Conservation (phyloP, 1,284 basidiomycete species). For the Heterobasidion occidentale region DNA sequence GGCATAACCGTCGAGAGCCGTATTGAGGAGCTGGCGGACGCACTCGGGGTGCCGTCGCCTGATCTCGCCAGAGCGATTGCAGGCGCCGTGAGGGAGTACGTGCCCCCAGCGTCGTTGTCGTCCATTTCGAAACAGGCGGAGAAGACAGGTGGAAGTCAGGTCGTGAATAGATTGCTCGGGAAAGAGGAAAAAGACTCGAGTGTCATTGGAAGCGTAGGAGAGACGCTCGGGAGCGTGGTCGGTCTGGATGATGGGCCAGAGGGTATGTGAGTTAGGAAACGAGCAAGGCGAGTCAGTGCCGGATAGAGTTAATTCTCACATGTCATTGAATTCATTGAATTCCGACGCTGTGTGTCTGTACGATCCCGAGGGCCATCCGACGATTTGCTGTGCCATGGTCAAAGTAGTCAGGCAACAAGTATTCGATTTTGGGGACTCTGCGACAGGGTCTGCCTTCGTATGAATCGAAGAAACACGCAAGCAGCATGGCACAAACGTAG, state of each 20-base stretch:
- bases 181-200: conserved; percentile 11
- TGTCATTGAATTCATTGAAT: too few species aligned
- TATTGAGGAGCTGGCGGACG: conserved; percentile 50
- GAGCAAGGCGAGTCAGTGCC: too few species aligned
- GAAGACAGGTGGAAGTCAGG: conserved; percentile 28
- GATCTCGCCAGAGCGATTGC: conserved; percentile 59
- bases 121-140: conserved; percentile 33
- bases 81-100: conserved; percentile 42
- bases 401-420: too few species aligned
- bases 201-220: conserved; percentile 27
- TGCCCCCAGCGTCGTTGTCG: conserved; percentile 50
- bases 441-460: too few species aligned
- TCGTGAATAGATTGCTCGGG: conserved; percentile 30
- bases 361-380: too few species aligned
- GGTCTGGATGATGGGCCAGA: not conserved
- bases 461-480: too few species aligned
- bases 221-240: not conserved
- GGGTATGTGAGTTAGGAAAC: not conserved
- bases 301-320: too few species aligned
- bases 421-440: too few species aligned
- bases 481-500: too few species aligned
- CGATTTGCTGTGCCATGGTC: too few species aligned
- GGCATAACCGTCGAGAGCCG: conserved; percentile 35
- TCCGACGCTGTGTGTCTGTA: too few species aligned
- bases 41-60: conserved; percentile 50